Base-by-base conservation (phyloP, 768 basidiomycete species). In the Mycena capillaripes region DNA sequence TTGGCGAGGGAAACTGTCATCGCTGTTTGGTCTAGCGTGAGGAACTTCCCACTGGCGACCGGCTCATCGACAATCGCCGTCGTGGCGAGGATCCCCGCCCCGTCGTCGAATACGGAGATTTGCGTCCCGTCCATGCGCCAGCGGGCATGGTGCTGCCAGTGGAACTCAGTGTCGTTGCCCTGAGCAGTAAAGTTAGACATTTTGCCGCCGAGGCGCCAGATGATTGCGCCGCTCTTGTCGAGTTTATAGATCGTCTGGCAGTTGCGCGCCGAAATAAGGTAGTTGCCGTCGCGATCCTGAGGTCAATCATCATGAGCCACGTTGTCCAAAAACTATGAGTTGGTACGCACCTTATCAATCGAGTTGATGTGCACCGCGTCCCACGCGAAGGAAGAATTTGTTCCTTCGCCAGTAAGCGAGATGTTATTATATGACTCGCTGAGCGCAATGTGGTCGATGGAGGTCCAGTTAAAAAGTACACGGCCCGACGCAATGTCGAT, bases 131-230 rank as follows among this genome's bases (percentile, higher is more conserved):
- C 66, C 3, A 53, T 29, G 2, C 69, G 62, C 72, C 69, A 74
- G 14, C 75, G 65, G 21, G 53, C 73, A 40, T 76, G 70, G 53
- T 76, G 75, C 55, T 76, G 75, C 75, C 75, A 76, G 46, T 66
- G 42, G 55, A 69, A 76, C 16, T 70, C 29, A 6, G 72, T 62
- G 34, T 65, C 73, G 32, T 71, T 32, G 7, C 73, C 46, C 23
- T 48, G 12, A 1, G 40, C 29, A 19, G 70, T 60, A 17, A 76
- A 76, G 44, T 50, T 32, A 0, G 69, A 71, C 46, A 38, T 66
- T 25, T 57, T 68, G 5, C 75, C 73, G 30, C 75, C 75, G 46
- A 76, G 66, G 9, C 66, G 73, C 75, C 75, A 76, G 12, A 76
- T 12, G 44, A 76, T 72, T 8, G 66, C 63, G 7, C 75, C 75